These are phyloP conservation scores for Taphrina deformans DNA, from an alignment of 1,139 yeast species.

Conservation along the genomic window DNA sequence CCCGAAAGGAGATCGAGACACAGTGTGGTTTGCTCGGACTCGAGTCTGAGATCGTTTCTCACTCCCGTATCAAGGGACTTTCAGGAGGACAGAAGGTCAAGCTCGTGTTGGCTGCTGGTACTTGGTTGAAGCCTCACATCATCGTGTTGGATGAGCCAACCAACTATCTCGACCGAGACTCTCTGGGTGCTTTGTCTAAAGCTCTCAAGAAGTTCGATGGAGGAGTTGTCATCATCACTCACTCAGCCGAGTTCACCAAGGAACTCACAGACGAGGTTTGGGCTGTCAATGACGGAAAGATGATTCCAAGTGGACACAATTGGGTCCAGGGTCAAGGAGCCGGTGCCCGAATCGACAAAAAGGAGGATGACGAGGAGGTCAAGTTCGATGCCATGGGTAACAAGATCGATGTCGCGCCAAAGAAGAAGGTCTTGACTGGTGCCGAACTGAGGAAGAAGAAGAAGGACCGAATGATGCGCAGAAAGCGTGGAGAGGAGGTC, in stretches of 20 bases:
- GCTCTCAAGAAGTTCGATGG: slow-evolving; percentile 98
- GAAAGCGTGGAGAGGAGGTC: slow-evolving; percentile 57
- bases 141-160: slow-evolving; percentile 86
- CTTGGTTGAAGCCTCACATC: slow-evolving; percentile 99
- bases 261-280: slow-evolving; percentile 99
- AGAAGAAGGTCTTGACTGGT: slow-evolving; percentile 96
- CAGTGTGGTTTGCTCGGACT: slow-evolving; percentile 99
- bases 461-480: slow-evolving; percentile 99
- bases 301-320: slow-evolving; percentile 99
- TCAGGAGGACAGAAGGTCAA: slow-evolving; percentile 99
- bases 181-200: slow-evolving; percentile 98
- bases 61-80: slow-evolving; percentile 99
- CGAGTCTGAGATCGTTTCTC: slow-evolving; percentile 98
- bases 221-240: slow-evolving; percentile 99
- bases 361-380: slow-evolving; percentile 90
- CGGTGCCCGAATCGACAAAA: slow-evolving; percentile 93
- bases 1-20: slow-evolving; percentile 98
- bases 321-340: slow-evolving; percentile 99
- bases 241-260: slow-evolving; percentile 99
- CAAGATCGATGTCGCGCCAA: slow-evolving; percentile 95
- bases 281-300: slow-evolving; percentile 96
- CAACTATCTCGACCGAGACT: slow-evolving; percentile 98
- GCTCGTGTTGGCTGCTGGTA: slow-evolving; percentile 99
- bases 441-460: slow-evolving; percentile 99
- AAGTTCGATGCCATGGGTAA: slow-evolving; percentile 99